A percentile compares a stretch with the other conserved stretches of the same genome.
Conservation (phyloP, 108 stramenopile species). For the Cyclotella sp. region DNA sequence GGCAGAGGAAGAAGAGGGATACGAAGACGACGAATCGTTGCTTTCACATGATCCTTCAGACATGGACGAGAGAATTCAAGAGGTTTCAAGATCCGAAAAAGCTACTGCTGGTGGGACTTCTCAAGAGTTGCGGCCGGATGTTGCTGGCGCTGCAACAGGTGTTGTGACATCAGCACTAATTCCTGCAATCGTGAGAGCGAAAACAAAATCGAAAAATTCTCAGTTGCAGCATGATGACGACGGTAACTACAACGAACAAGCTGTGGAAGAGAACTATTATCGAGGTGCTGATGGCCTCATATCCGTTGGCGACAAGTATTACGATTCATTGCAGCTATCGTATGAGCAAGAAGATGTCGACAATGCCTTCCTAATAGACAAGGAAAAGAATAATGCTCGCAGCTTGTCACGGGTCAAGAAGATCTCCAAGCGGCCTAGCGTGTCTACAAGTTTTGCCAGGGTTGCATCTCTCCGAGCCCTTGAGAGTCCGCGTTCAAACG, state of each 20-base stretch:
- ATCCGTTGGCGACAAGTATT: conserved; percentile 67
- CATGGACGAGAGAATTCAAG: conserved; percentile 12
- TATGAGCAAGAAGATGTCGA: conserved; percentile 40
- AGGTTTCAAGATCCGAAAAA: conserved; percentile 35
- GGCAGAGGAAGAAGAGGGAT: too few species aligned
- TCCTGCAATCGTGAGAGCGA: conserved; percentile 41
- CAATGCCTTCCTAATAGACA: conserved; percentile 18
- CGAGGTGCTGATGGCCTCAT: conserved; percentile 42
- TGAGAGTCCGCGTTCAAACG: conserved; percentile 19
- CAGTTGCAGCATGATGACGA: conserved; percentile 7
- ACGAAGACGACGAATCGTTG: conserved; percentile 1
- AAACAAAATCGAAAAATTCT: conserved; percentile 21
- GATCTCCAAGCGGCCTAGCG: conserved; percentile 16
- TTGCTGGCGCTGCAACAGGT: conserved; percentile 3
- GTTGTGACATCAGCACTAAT: conserved; percentile 20
- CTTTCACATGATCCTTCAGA: conserved; percentile 30
- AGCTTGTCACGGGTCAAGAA: background rate
- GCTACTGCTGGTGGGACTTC: conserved; percentile 27
- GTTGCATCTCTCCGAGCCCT: conserved; percentile 37
- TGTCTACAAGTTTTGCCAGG: conserved; percentile 30
- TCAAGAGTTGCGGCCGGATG: background rate
- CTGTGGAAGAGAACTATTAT: conserved; percentile 22
- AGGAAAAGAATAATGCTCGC: conserved; percentile 12
- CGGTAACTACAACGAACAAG: conserved; percentile 17
- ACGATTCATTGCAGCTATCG: conserved; percentile 63